These are phyloP conservation scores for Geoglossum glabrum DNA, from an alignment of 495 filamentous ascomycete species.

Conservation along the genomic window DNA sequence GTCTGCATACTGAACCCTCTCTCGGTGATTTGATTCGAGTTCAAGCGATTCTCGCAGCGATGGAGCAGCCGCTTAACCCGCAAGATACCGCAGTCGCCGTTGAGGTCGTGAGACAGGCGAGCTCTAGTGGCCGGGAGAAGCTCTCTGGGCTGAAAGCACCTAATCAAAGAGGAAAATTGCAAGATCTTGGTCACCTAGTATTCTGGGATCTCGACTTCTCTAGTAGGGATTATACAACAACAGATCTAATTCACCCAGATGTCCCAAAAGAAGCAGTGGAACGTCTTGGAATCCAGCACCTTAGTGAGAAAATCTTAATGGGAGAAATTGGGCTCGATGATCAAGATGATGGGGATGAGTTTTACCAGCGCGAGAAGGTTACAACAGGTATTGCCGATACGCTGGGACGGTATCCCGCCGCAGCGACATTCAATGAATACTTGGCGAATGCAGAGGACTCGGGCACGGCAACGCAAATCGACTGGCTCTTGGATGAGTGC, in stretches of 20 bases:
- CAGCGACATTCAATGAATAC: slow-evolving; percentile 23
- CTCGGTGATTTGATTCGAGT: slow-evolving; percentile 11
- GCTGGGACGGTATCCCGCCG: slow-evolving; percentile 18
- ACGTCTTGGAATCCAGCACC: slow-evolving; percentile 13
- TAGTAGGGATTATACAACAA: background rate
- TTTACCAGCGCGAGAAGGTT: slow-evolving; percentile 18
- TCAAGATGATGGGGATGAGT: slow-evolving; percentile 19
- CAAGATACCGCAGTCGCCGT: slow-evolving; percentile 13
- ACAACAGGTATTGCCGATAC: slow-evolving; percentile 21
- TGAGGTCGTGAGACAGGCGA: slow-evolving; percentile 12
- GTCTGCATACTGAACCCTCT: slow-evolving; percentile 9
- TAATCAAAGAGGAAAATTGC: background rate
- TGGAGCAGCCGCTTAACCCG: slow-evolving; percentile 5
- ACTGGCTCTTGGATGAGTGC: slow-evolving; percentile 19
- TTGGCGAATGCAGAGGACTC: slow-evolving; percentile 26
- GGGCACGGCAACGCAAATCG: slow-evolving; percentile 14
- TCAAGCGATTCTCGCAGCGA: slow-evolving; percentile 8
- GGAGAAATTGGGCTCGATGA: slow-evolving; percentile 15
- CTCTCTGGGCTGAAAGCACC: background rate
- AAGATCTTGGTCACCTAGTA: background rate
- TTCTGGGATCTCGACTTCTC: background rate
- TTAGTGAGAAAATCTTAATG: slow-evolving; percentile 12
- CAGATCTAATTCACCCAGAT: background rate
- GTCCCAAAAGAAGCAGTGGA: background rate
- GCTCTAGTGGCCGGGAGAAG: slow-evolving; percentile 2